Evolutionary conservation across 139 green algal species (phyloP).

Genomic region (Chlamydomonas incerta): DNA sequence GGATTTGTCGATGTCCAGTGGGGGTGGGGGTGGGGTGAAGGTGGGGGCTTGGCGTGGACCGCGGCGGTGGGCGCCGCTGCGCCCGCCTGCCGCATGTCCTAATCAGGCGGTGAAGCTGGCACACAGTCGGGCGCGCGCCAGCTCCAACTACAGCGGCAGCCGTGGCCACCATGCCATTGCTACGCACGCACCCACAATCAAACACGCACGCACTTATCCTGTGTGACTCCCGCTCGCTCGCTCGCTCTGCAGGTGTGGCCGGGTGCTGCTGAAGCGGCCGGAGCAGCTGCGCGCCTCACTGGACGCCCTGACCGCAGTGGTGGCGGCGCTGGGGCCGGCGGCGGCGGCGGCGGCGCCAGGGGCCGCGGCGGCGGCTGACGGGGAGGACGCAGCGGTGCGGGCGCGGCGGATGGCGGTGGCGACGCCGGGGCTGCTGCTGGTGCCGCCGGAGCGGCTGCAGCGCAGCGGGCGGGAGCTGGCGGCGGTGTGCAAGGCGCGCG

Average conservation of each 20-base stretch:
- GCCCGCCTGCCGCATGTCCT: too few species aligned
- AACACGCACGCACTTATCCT: too few species aligned
- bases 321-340: background rate
- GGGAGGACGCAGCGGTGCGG: background rate
- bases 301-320: background rate
- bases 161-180: too few species aligned
- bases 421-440: constrained; percentile 48
- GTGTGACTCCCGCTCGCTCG: too few species aligned
- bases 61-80: too few species aligned
- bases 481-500: constrained; percentile 33
- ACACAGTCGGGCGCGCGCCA: too few species aligned
- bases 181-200: too few species aligned
- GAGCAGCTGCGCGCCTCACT: constrained; percentile 26
- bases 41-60: too few species aligned
- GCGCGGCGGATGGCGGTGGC: constrained; percentile 12
- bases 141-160: too few species aligned
- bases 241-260: constrained; percentile 8
- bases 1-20: too few species aligned
- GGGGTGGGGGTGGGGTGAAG: too few species aligned
- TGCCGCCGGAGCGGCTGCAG: constrained; percentile 16
- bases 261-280: constrained; percentile 35
- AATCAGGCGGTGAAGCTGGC: too few species aligned
- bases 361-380: background rate
- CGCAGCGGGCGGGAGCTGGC: constrained; percentile 14
- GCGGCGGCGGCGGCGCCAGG: background rate